phyloP scores from a whole-genome alignment of 129 eudicot genomes.

The Helichrysum umbraculigerum region DNA sequence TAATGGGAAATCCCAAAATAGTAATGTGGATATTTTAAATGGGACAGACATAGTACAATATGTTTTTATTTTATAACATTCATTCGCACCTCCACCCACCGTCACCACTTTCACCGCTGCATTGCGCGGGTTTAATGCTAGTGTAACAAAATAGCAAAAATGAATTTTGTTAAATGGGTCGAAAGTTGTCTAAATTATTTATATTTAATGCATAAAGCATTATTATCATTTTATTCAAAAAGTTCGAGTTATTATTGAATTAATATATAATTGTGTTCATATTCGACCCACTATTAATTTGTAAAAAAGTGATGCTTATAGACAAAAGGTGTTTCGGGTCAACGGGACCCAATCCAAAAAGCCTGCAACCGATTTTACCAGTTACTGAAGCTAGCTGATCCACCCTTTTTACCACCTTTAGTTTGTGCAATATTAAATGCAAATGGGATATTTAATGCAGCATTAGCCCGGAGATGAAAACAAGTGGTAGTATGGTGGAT shows the following conservation, averaged over 20 bases:
- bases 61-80: too few relatives aligned
- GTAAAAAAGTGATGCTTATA: background rate
- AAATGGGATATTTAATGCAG: conserved; percentile 44
- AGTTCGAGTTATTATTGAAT: background rate
- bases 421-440: conserved; percentile 17
- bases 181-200: too few relatives aligned
- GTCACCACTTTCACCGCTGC: too few relatives aligned
- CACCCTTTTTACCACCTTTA: background rate
- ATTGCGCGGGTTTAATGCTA: too few relatives aligned
- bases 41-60: too few relatives aligned
- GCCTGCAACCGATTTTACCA: background rate
- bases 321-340: background rate
- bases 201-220: too few relatives aligned
- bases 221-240: background rate
- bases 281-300: background rate
- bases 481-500: conserved; percentile 47
- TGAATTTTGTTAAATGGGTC: too few relatives aligned
- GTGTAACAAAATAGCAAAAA: background rate
- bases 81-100: too few relatives aligned
- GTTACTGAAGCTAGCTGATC: background rate
- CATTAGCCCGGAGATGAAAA: conserved; percentile 46
- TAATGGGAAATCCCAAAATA: too few relatives aligned
- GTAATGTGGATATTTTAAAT: too few relatives aligned
- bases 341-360: background rate
- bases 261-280: background rate